Evolutionary conservation across 116 monocot genomes (phyloP).

Genomic region (Phalaenopsis hybrid): DNA sequence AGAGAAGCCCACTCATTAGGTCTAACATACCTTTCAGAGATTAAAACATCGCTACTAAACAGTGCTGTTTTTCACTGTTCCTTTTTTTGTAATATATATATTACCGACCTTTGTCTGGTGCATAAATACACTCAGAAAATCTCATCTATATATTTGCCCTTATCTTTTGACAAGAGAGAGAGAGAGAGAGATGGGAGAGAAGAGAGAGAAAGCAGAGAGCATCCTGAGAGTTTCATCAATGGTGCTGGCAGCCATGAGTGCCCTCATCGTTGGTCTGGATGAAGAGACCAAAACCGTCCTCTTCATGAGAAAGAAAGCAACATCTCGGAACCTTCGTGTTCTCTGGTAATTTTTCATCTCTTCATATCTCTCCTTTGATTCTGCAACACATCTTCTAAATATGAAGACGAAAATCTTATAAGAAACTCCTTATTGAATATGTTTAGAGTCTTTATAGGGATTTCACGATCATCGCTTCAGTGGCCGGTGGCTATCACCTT

Average conservation of each 20-base stretch:
- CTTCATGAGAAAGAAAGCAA: slow-evolving; percentile 46
- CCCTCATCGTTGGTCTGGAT: slow-evolving; percentile 39
- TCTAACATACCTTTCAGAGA: no score
- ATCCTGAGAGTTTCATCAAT: slow-evolving; percentile 32
- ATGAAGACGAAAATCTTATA: no score
- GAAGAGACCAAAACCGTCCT: slow-evolving; percentile 49
- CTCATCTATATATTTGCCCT: no score
- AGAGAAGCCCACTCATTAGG: no score
- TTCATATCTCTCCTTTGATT: no score
- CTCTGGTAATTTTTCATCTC: slow-evolving; percentile 34
- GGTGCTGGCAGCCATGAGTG: slow-evolving; percentile 32
- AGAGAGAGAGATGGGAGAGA: slow-evolving; percentile 11
- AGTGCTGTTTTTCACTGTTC: no score
- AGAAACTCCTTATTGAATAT: no score
- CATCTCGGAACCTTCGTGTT: slow-evolving; percentile 37
- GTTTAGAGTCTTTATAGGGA: slow-evolving; percentile 23
- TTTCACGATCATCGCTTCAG: slow-evolving; percentile 25
- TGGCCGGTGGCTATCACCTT: slow-evolving; percentile 45
- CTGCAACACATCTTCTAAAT: no score
- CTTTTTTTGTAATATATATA: no score
- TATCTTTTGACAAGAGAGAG: not conserved
- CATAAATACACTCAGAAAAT: no score
- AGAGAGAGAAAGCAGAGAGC: slow-evolving; percentile 23
- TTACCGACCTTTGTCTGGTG: no score
- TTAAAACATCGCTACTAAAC: no score